Evolutionary conservation across 169 alveolate species (phyloP).

Genomic region (Amoebophrya sp.): DNA sequence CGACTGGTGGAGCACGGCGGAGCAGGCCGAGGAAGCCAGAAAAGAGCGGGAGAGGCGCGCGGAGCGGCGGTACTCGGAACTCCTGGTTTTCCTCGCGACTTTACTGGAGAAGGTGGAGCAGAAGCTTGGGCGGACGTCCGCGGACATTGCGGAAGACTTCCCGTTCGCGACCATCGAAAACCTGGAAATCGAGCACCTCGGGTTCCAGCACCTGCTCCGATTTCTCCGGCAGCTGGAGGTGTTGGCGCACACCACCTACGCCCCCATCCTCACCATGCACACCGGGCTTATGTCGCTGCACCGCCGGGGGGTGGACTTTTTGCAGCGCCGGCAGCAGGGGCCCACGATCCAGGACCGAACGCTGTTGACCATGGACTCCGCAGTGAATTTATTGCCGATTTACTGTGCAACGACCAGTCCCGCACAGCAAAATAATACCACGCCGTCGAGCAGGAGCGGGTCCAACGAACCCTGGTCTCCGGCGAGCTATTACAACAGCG

Average conservation of each 20-base stretch:
- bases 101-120: neutral
- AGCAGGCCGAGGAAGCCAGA: neutral
- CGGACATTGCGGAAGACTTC: conserved; percentile 14
- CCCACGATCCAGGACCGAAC: neutral
- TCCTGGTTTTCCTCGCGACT: neutral
- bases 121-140: neutral
- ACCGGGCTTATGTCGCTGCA: neutral
- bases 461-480: too few species aligned
- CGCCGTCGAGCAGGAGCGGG: too few species aligned
- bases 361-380: too few species aligned
- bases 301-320: neutral
- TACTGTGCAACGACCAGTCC: too few species aligned
- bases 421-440: neutral
- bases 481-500: too few species aligned
- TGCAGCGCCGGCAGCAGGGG: neutral
- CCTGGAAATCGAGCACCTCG: neutral
- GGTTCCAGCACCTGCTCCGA: neutral
- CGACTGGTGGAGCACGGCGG: neutral
- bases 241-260: neutral
- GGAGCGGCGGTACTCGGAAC: neutral
- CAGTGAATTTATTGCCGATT: too few species aligned
- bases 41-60: neutral
- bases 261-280: neutral
- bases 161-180: neutral
- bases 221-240: neutral